These are phyloP conservation scores for Dissophora ornata DNA, from an alignment of 192 early-diverging fungal species.

Conservation along the genomic window DNA sequence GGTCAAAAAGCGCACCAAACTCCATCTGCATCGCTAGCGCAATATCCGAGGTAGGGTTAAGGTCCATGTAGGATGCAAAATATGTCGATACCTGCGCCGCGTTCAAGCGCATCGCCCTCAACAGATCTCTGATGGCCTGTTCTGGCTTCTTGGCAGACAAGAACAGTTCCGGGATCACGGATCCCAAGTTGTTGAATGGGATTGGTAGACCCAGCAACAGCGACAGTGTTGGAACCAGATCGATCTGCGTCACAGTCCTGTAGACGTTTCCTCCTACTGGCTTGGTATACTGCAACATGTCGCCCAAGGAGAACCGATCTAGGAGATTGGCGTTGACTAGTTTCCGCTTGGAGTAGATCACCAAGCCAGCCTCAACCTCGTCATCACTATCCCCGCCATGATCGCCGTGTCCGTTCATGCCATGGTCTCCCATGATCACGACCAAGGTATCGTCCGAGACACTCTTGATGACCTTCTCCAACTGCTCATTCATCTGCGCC, in stretches of 20 bases:
- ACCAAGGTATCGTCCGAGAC: slow-evolving; percentile 85
- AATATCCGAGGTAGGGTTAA: slow-evolving; percentile 66
- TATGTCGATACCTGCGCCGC: slow-evolving; percentile 78
- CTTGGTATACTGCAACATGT: slow-evolving; percentile 45
- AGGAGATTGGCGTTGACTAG: slow-evolving; percentile 46
- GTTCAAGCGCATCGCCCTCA: slow-evolving; percentile 70
- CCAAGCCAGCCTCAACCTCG: slow-evolving; percentile 88
- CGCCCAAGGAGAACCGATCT: slow-evolving; percentile 27
- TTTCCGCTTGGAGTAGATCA: slow-evolving; percentile 78
- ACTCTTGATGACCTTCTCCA: slow-evolving; percentile 70
- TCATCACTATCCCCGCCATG: slow-evolving; percentile 95
- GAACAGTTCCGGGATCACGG: slow-evolving; percentile 89
- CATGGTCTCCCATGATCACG: slow-evolving; percentile 96
- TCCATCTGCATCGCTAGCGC: slow-evolving; percentile 53
- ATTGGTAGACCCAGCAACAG: slow-evolving; percentile 86
- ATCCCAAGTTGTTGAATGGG: slow-evolving; percentile 94
- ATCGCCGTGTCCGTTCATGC: slow-evolving; percentile 95
- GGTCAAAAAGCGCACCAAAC: slow-evolving; percentile 38
- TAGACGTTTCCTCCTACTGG: slow-evolving; percentile 45
- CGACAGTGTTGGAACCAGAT: slow-evolving; percentile 88
- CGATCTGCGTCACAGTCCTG: slow-evolving; percentile 91
- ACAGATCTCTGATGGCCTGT: slow-evolving; percentile 52
- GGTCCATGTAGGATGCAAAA: slow-evolving; percentile 64
- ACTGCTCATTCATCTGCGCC: slow-evolving; percentile 82
- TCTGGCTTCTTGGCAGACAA: slow-evolving; percentile 42